Base-by-base conservation (phyloP, 495 filamentous ascomycete species). In the Aspergillus conjunctus region DNA sequence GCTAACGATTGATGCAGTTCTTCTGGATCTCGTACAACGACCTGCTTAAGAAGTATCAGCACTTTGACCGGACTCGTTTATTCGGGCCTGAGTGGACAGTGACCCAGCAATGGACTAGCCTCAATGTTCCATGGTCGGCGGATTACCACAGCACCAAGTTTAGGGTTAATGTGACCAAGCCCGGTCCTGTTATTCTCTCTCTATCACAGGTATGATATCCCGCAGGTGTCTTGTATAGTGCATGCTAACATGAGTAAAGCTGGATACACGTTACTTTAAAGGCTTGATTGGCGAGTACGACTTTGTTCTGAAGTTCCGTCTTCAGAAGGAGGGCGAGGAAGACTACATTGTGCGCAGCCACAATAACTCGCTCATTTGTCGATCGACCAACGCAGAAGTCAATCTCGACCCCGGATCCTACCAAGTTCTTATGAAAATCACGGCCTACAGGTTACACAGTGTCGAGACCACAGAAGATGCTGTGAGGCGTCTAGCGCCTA, bases 111-210 rank as follows among this genome's bases (percentile, higher is more conserved):
- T 97, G 93, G 93, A 91, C 92, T 0, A 90, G 84, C 0, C 73
- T 97, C 21, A 85, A 87, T 41, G 88, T 96, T 6, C 90, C 93
- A 1, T 97, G 92, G 91, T 88, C 85, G 18, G 81, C 87, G 3
- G 90, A 93, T 59, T 97, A 95, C 66, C 87, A 92, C 62, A 83
- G 88, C 63, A 93, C 90, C 20, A 91, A 91, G 59, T 97, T 95
- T 69, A 74, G 81, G 54, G 81, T 96, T 54, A 84, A 81, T 4
- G 77, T 97, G 1, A 80, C 79, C 10, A 84, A 88, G 62, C 72
- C 79, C 1, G 85, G 89, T 0, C 86, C 88, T 0, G 83, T 91
- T 1, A 90, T 97, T 30, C 83, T 97, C 39, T 88, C 91, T 9
- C 81, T 97, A 18, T 88, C 85, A 4, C 91, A 96, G 72, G 78